Evolutionary conservation across 257 asterid genomes (phyloP).

Genomic region (Misopates orontium): DNA sequence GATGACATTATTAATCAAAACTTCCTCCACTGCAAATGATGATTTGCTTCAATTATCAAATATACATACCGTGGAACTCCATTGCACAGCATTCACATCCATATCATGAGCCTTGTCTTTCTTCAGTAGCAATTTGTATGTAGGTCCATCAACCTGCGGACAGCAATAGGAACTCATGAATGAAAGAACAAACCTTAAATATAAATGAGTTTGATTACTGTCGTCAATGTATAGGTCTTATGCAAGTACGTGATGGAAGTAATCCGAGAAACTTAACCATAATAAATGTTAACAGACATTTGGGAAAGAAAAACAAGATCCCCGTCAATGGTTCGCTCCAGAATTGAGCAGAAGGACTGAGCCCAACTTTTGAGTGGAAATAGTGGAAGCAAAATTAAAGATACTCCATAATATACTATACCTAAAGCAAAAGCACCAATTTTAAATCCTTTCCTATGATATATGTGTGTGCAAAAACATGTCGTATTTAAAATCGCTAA

Average conservation of each 20-base stretch:
- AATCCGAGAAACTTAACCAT: background rate
- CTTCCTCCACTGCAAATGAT: slow-evolving; percentile 8
- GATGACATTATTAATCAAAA: background rate
- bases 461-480: too few relatives aligned
- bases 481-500: too few relatives aligned
- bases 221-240: background rate
- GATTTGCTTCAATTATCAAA: slow-evolving; percentile 10
- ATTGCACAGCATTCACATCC: slow-evolving; percentile 86
- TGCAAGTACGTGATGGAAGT: background rate
- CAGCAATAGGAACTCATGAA: slow-evolving; percentile 20
- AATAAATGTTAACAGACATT: background rate
- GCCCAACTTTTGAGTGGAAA: too few relatives aligned
- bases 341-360: too few relatives aligned
- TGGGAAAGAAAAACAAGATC: background rate
- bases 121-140: slow-evolving; percentile 68
- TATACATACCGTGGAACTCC: slow-evolving; percentile 68
- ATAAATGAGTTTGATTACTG: background rate
- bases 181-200: background rate
- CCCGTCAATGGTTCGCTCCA: too few relatives aligned
- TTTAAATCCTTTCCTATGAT: too few relatives aligned
- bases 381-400: background rate
- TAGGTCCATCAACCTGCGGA: slow-evolving; percentile 62
- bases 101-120: slow-evolving; percentile 87
- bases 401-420: background rate
- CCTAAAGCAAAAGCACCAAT: background rate